Percentiles rank a stretch among this genome's conserved stretches.
phyloP scores from a whole-genome alignment of 805 yeast genomes.

The Jamesozyma rosinii region DNA sequence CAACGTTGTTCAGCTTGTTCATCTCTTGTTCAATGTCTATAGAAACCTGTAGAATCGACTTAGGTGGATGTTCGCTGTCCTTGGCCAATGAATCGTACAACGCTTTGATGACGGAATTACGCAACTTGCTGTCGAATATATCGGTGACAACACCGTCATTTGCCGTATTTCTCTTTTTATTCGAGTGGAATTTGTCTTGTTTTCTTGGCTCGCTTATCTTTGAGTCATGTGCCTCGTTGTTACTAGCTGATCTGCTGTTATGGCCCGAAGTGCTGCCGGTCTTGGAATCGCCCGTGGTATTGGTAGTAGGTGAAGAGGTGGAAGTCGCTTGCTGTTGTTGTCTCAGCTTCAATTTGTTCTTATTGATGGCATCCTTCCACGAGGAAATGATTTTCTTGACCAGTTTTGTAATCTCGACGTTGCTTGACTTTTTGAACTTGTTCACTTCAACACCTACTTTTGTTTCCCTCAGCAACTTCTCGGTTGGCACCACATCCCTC shows the following conservation, averaged over 20 bases:
- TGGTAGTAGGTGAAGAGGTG: not conserved
- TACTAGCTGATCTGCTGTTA: not conserved
- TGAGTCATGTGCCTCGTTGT: not conserved
- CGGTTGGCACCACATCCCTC: constrained; percentile 71
- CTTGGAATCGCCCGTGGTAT: not conserved
- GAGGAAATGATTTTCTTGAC: constrained; percentile 75
- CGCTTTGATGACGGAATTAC: constrained; percentile 78
- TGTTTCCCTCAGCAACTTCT: constrained; percentile 74
- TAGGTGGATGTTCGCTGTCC: constrained; percentile 58
- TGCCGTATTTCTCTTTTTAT: constrained; percentile 64
- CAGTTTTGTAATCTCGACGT: constrained; percentile 54
- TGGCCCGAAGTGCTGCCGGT: not conserved
- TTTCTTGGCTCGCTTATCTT: constrained; percentile 12
- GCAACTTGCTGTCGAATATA: constrained; percentile 63
- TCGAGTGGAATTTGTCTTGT: constrained; percentile 37
- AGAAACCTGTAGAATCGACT: constrained; percentile 51
- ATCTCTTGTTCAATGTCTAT: constrained; percentile 68
- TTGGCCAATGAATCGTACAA: constrained; percentile 83
- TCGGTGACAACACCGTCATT: constrained; percentile 70
- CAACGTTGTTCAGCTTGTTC: constrained; percentile 48
- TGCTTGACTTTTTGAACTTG: constrained; percentile 62
- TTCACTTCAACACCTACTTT: constrained; percentile 96
- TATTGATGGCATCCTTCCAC: constrained; percentile 85
- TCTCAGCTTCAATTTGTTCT: constrained; percentile 38
- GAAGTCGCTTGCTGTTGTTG: constrained; percentile 11